phyloP scores from a whole-genome alignment of 2,329 filamentous ascomycete species.

The Colletotrichum sp. region DNA sequence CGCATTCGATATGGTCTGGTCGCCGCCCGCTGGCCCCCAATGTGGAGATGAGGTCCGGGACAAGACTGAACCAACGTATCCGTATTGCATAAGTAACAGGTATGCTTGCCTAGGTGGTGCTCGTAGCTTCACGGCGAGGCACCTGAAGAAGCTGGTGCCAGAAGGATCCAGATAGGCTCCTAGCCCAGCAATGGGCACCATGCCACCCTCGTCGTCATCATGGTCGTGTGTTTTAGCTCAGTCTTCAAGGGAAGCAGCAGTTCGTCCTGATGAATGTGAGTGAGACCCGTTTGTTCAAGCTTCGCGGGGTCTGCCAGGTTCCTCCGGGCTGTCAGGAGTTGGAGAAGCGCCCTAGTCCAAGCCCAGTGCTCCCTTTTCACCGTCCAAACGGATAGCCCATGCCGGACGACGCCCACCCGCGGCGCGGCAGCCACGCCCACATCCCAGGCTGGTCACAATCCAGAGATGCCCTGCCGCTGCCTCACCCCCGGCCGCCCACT shows the following conservation, averaged over 20 bases:
- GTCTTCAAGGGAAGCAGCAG: neutral
- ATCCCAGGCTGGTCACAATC: neutral
- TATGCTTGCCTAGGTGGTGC: neutral
- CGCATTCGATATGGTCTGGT: neutral
- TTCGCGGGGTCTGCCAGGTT: slow-evolving; percentile 20
- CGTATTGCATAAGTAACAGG: neutral
- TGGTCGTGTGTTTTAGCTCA: slow-evolving; percentile 8
- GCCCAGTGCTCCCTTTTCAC: slow-evolving; percentile 4
- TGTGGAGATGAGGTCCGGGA: neutral
- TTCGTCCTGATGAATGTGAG: slow-evolving; percentile 1
- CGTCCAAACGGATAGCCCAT: slow-evolving; percentile 18
- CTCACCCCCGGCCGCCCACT: neutral
- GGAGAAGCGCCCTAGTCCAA: slow-evolving; percentile 2
- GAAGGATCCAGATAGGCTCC: neutral
- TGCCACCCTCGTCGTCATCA: neutral
- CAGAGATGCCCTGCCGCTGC: neutral
- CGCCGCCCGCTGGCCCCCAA: neutral
- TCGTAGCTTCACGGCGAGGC: neutral
- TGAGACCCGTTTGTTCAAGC: slow-evolving; percentile 18
- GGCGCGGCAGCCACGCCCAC: slow-evolving; percentile 10
- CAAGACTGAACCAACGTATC: neutral
- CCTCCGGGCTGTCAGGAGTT: slow-evolving; percentile 4
- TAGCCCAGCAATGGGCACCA: neutral
- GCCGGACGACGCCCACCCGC: slow-evolving; percentile 13
- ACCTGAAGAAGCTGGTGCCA: neutral